Percentiles rank a stretch among this genome's conserved stretches.
These are phyloP conservation scores for Lentinula sp. DNA, from an alignment of 768 basidiomycete genomes.

Conservation along the genomic window DNA sequence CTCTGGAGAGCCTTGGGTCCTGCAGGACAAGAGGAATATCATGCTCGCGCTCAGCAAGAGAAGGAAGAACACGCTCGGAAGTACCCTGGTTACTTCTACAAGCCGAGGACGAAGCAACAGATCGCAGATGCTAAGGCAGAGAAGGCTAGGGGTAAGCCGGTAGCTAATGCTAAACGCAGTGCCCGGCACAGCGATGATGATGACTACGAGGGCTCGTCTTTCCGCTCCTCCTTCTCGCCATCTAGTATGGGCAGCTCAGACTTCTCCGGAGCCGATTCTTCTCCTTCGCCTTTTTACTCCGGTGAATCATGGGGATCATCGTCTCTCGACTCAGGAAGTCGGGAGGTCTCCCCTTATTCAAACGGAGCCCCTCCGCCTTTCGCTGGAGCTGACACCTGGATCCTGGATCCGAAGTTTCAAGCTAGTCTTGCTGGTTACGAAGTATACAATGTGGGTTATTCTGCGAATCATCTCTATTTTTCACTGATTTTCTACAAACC, in stretches of 20 bases:
- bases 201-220: background rate
- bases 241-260: background rate
- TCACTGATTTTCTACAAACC: background rate
- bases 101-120: background rate
- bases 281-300: background rate
- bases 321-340: too few relatives aligned
- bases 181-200: background rate
- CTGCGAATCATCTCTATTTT: background rate
- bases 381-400: too few relatives aligned
- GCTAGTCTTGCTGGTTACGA: too few relatives aligned
- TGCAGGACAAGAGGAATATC: background rate
- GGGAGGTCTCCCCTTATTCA: too few relatives aligned
- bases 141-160: background rate
- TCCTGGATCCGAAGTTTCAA: too few relatives aligned
- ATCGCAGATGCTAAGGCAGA: background rate
- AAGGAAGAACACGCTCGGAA: background rate
- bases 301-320: background rate
- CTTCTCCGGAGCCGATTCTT: background rate
- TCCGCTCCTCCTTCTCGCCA: background rate
- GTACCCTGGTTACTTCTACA: background rate
- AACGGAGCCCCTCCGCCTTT: too few relatives aligned
- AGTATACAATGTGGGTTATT: too few relatives aligned
- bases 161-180: background rate
- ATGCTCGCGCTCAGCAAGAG: background rate
- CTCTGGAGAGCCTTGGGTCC: background rate